Evolutionary conservation across 2,329 filamentous ascomycete genomes (phyloP).

Genomic region (Fusarium cyanostomum): DNA sequence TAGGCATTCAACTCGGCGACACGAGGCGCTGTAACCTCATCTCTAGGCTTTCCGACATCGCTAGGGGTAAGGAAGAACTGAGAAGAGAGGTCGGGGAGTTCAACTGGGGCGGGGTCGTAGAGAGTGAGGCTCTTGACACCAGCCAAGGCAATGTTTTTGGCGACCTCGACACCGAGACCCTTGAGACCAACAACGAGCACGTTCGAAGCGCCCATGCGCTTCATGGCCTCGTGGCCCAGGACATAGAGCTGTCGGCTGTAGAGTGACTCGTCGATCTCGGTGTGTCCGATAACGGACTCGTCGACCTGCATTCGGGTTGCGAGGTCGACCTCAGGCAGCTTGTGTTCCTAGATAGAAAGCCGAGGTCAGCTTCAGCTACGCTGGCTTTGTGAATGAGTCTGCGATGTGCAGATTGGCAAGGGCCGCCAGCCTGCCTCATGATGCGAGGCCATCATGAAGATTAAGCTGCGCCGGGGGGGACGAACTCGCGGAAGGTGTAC

Average conservation of each 20-base stretch:
- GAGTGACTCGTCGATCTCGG: constrained; percentile 76
- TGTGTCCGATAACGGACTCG: constrained; percentile 63
- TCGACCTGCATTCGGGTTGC: constrained; percentile 74
- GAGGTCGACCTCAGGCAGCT: constrained; percentile 68
- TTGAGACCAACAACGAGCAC: constrained; percentile 91
- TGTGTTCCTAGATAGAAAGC: constrained; percentile 54
- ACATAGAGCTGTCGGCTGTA: constrained; percentile 80
- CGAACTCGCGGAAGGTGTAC: constrained; percentile 42
- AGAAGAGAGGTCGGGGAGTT: constrained; percentile 89
- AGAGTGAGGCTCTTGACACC: constrained; percentile 97
- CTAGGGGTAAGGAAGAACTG: constrained; percentile 94
- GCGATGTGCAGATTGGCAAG: neutral
- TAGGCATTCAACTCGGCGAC: constrained; percentile 97
- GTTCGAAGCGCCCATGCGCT: constrained; percentile 97
- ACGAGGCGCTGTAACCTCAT: constrained; percentile 84
- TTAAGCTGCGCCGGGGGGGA: neutral
- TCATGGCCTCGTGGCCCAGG: constrained; percentile 86
- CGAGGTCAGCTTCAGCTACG: constrained; percentile 14
- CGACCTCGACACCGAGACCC: constrained; percentile 95
- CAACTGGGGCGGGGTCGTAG: constrained; percentile 85
- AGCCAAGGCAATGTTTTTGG: constrained; percentile 97
- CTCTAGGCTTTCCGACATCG: constrained; percentile 93
- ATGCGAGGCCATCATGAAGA: constrained; percentile 7
- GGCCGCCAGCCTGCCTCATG: constrained; percentile 8
- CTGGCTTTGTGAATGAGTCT: neutral